phyloP scores from a whole-genome alignment of 306 rosid genomes.

The Gillenia trifoliata region DNA sequence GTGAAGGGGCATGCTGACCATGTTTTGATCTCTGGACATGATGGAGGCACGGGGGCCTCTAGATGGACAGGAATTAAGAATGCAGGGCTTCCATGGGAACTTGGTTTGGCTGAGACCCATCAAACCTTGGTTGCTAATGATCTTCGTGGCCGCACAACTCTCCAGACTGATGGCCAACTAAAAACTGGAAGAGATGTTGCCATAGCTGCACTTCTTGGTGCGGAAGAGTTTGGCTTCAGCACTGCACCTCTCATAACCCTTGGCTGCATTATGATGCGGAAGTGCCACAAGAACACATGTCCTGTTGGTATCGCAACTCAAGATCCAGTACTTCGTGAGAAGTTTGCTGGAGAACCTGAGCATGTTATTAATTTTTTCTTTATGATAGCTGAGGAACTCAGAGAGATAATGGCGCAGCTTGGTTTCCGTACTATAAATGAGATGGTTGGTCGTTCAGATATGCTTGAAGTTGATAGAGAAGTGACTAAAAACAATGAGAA shows the following conservation, averaged over 20 bases:
- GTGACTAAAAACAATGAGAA: conserved; percentile 69
- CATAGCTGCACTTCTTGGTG: conserved; percentile 96
- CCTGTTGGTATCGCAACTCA: conserved; percentile 99
- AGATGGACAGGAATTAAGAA: conserved; percentile 99
- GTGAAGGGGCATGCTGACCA: conserved; percentile 99
- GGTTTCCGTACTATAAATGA: conserved; percentile 77
- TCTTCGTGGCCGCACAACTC: conserved; percentile 90
- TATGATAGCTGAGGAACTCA: conserved; percentile 93
- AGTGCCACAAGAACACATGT: conserved; percentile 98
- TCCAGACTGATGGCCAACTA: conserved; percentile 98
- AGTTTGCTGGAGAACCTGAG: conserved; percentile 99
- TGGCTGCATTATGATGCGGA: conserved; percentile 99
- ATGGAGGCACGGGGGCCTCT: conserved; percentile 99
- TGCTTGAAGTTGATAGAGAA: conserved; percentile 92
- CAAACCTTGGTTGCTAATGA: conserved; percentile 96
- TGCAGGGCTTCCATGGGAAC: conserved; percentile 99
- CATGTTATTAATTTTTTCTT: conserved; percentile 95
- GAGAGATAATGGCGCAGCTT: conserved; percentile 89
- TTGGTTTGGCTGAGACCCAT: conserved; percentile 98
- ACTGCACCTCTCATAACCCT: conserved; percentile 98
- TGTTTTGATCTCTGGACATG: conserved; percentile 94
- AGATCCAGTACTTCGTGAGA: conserved; percentile 97
- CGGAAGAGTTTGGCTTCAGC: conserved; percentile 98
- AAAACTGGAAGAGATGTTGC: conserved; percentile 99
- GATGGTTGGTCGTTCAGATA: conserved; percentile 96